These are phyloP conservation scores for Rutidosis leptorrhynchoides DNA, from an alignment of 129 eudicot species.

Conservation along the genomic window DNA sequence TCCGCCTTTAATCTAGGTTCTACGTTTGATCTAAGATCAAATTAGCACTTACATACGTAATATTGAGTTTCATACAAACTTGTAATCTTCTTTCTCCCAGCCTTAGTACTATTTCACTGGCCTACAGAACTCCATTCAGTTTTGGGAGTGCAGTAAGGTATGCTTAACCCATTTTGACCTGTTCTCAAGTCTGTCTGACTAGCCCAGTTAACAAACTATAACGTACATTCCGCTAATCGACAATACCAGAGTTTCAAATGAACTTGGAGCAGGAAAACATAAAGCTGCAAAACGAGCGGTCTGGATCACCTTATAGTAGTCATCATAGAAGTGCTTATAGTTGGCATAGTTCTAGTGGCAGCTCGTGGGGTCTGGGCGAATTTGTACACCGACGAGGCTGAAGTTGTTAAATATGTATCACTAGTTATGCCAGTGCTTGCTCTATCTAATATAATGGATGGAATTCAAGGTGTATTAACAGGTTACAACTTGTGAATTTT, in stretches of 20 bases:
- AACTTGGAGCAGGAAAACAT: slow-evolving; percentile 54
- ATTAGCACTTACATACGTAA: not conserved
- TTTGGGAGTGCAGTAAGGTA: slow-evolving; percentile 60
- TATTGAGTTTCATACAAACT: slow-evolving; percentile 12
- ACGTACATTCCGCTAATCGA: not conserved
- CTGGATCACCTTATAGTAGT: slow-evolving; percentile 33
- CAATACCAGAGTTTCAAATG: slow-evolving; percentile 56
- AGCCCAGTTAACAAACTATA: not conserved
- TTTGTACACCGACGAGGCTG: slow-evolving; percentile 44
- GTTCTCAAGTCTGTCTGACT: not conserved
- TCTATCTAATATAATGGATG: slow-evolving; percentile 45
- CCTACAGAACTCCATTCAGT: slow-evolving; percentile 50
- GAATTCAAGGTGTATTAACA: slow-evolving; percentile 47
- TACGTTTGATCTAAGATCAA: too few relatives aligned
- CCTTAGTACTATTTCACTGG: slow-evolving; percentile 40
- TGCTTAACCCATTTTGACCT: not conserved
- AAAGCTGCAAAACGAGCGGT: slow-evolving; percentile 44
- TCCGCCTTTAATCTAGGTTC: too few relatives aligned
- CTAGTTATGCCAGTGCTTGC: slow-evolving; percentile 48
- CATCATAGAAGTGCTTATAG: slow-evolving; percentile 35
- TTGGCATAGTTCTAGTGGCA: slow-evolving; percentile 23
- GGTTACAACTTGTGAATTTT: slow-evolving; percentile 25
- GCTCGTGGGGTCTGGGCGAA: slow-evolving; percentile 34
- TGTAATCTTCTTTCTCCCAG: slow-evolving; percentile 19
- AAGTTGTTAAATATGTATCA: slow-evolving; percentile 39